A percentile compares a stretch with the other conserved stretches of the same genome.
Conservation (phyloP, 306 rosid species). For the Arachis stenosperma region DNA sequence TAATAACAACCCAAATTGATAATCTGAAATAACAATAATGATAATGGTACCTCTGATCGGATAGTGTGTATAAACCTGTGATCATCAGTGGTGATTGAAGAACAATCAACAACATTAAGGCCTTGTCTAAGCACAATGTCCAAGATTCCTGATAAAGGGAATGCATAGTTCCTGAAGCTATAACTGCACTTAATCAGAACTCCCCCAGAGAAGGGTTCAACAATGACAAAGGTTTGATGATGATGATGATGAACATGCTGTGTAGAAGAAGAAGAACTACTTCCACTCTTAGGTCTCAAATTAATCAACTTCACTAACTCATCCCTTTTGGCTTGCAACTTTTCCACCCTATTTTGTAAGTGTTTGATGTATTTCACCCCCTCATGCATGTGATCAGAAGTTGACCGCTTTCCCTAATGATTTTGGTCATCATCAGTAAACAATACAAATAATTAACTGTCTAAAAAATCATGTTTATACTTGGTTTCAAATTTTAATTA, state of each 20-base stretch:
- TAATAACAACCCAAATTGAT: background rate
- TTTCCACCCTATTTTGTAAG: slow-evolving; percentile 44
- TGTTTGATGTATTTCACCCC: slow-evolving; percentile 61
- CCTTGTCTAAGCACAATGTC: slow-evolving; percentile 47
- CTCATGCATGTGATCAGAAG: slow-evolving; percentile 57
- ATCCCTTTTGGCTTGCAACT: slow-evolving; percentile 46
- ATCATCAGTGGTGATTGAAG: slow-evolving; percentile 42
- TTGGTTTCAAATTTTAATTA: background rate
- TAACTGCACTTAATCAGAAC: slow-evolving; percentile 49
- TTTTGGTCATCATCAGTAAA: background rate
- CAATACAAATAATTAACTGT: too few relatives aligned
- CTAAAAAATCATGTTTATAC: too few relatives aligned
- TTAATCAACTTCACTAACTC: slow-evolving; percentile 31
- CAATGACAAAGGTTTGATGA: slow-evolving; percentile 38
- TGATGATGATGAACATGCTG: background rate
- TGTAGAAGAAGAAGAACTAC: background rate
- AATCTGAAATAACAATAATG: background rate
- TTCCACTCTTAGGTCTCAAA: slow-evolving; percentile 31
- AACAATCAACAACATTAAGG: slow-evolving; percentile 45
- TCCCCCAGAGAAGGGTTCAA: slow-evolving; percentile 18
- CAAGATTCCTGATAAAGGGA: slow-evolving; percentile 47
- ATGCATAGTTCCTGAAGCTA: slow-evolving; percentile 32
- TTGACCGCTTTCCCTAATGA: slow-evolving; percentile 67
- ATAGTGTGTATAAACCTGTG: slow-evolving; percentile 43
- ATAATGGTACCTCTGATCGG: slow-evolving; percentile 53